phyloP scores from a whole-genome alignment of 2,329 filamentous ascomycete genomes.

The Chaetoscypha palmicola region DNA sequence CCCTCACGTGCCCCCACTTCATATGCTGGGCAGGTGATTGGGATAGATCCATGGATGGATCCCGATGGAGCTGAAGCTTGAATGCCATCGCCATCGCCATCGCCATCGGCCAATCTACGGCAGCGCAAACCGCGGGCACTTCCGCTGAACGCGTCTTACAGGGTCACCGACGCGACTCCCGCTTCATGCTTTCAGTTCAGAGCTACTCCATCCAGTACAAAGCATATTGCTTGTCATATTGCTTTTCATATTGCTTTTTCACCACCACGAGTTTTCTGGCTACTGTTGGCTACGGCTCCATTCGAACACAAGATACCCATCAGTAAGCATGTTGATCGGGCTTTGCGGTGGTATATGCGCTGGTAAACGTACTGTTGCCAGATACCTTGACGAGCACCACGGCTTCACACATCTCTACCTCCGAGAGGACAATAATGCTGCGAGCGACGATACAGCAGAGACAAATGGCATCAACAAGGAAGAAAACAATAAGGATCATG shows the following conservation, averaged over 20 bases:
- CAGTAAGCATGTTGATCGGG: constrained; percentile 61
- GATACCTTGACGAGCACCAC: constrained; percentile 79
- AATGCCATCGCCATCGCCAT: too few species aligned
- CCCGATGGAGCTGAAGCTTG: background rate
- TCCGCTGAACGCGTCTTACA: too few species aligned
- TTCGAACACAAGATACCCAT: background rate
- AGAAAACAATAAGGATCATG: constrained; percentile 2
- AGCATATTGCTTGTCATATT: too few species aligned
- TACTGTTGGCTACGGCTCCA: background rate
- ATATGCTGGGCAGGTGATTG: background rate
- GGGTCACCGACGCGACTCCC: too few species aligned
- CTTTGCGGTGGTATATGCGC: constrained; percentile 84
- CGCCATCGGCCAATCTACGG: too few species aligned
- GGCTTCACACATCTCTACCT: constrained; percentile 71
- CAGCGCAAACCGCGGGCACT: too few species aligned
- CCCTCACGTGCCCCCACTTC: constrained; percentile 4
- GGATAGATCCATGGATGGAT: background rate
- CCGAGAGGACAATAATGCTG: constrained; percentile 18
- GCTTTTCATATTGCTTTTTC: too few species aligned
- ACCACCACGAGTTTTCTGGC: too few species aligned
- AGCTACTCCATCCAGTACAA: too few species aligned
- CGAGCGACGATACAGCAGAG: background rate
- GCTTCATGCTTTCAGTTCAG: too few species aligned
- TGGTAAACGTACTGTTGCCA: constrained; percentile 83
- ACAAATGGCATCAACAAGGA: background rate